phyloP scores from a whole-genome alignment of 2,329 filamentous ascomycete species.

The Aspergillus pseudoglaucus region DNA sequence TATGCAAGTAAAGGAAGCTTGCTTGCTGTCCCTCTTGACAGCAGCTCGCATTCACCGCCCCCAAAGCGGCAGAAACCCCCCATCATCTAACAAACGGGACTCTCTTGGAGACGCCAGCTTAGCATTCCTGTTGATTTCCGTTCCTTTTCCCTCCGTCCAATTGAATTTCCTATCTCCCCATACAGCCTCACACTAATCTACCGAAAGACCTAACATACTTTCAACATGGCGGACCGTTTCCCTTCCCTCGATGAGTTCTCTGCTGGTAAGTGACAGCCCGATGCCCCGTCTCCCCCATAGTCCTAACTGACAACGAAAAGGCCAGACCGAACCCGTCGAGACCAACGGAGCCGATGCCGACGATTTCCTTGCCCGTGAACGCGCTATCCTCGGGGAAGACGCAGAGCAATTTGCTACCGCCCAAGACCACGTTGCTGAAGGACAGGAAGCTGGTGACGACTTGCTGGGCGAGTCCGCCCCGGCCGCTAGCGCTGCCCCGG shows the following conservation, averaged over 20 bases:
- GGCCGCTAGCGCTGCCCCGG: slow-evolving; percentile 18
- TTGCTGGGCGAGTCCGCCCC: slow-evolving; percentile 52
- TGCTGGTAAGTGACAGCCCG: slow-evolving; percentile 40
- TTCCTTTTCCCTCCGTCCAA: slow-evolving; percentile 1
- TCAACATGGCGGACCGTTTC: slow-evolving; percentile 67
- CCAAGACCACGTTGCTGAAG: slow-evolving; percentile 56
- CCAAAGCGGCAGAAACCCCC: slow-evolving; percentile 8
- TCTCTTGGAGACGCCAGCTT: slow-evolving; percentile 3
- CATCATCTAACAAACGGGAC: slow-evolving; percentile 1
- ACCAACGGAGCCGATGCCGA: slow-evolving; percentile 52
- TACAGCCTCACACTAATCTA: slow-evolving; percentile 3
- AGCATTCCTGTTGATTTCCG: slow-evolving; percentile 3
- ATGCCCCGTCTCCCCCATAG: slow-evolving; percentile 13
- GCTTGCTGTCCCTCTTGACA: slow-evolving; percentile 1
- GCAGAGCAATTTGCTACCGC: slow-evolving; percentile 80
- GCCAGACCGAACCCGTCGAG: slow-evolving; percentile 29
- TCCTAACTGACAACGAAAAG: slow-evolving; percentile 22
- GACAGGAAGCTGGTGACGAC: slow-evolving; percentile 61
- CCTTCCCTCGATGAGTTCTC: slow-evolving; percentile 75
- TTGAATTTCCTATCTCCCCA: slow-evolving; percentile 3
- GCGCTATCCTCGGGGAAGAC: slow-evolving; percentile 84
- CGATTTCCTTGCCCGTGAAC: slow-evolving; percentile 88
- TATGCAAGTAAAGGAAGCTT: slow-evolving; percentile 1
- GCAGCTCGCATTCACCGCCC: slow-evolving; percentile 6
- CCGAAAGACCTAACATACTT: slow-evolving; percentile 1